Conservation (phyloP, 306 rosid species). For the Potentilla sterilis region DNA sequence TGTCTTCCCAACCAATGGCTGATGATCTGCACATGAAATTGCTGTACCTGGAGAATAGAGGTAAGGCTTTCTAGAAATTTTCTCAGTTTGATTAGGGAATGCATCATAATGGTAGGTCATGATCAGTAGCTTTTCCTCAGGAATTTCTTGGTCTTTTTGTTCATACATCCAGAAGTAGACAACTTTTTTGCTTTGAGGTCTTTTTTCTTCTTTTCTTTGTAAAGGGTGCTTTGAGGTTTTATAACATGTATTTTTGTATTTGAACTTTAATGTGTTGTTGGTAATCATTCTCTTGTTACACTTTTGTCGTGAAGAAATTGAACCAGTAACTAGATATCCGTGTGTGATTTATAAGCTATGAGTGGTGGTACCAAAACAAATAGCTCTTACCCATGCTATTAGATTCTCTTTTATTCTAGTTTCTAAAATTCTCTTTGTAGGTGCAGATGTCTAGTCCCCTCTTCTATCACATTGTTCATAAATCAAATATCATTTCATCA, state of each 20-base stretch:
- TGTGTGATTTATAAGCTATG: no score
- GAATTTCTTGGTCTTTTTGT: neutral
- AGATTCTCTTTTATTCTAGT: no score
- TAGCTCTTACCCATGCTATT: neutral
- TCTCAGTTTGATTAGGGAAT: neutral
- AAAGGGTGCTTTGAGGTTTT: neutral
- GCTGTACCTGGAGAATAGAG: conserved; percentile 52
- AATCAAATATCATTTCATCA: neutral
- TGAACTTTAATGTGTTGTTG: neutral
- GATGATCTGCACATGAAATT: conserved; percentile 49
- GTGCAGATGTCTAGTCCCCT: no score
- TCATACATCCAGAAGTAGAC: neutral
- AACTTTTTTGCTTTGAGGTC: no score
- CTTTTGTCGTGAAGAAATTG: neutral
- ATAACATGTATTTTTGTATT: neutral
- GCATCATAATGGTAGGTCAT: neutral
- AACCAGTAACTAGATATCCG: neutral
- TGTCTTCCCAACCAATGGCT: conserved; percentile 33
- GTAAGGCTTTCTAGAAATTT: conserved; percentile 18
- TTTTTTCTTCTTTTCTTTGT: no score
- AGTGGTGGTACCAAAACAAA: no score
- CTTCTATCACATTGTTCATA: neutral
- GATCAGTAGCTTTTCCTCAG: neutral
- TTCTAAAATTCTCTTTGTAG: no score
- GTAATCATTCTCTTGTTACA: neutral